Evolutionary conservation across 192 early-diverging fungal species (phyloP).

Genomic region (Phlyctochytrium bullatum): DNA sequence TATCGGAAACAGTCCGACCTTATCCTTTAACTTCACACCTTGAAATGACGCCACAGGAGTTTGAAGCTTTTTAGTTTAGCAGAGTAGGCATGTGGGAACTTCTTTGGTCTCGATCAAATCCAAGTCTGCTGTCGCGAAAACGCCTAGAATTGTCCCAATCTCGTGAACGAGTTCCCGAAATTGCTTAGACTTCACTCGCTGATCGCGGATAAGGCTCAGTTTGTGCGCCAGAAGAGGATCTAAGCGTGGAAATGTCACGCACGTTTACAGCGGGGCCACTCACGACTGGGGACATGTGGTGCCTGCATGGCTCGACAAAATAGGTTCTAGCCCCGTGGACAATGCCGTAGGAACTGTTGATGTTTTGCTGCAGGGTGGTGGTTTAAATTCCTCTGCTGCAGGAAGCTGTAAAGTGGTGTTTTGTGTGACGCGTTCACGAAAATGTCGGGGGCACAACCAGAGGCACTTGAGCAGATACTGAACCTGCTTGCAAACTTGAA

Average conservation of each 20-base stretch:
- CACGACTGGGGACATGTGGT: too few relatives aligned
- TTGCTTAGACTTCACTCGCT: conserved; percentile 27
- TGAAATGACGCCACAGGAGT: conserved; percentile 22
- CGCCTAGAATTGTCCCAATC: conserved; percentile 30
- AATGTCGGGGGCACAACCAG: too few relatives aligned
- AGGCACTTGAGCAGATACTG: neutral
- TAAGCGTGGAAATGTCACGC: conserved; percentile 1
- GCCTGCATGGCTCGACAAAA: too few relatives aligned
- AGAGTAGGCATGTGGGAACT: neutral
- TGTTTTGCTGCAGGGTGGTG: too few relatives aligned
- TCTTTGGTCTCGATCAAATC: conserved; percentile 32
- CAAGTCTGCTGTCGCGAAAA: conserved; percentile 32
- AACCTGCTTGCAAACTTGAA: neutral
- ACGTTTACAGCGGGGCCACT: too few relatives aligned
- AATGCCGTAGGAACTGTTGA: too few relatives aligned
- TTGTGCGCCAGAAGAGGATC: conserved; percentile 45
- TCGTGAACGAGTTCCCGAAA: conserved; percentile 44
- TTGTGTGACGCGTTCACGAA: too few relatives aligned
- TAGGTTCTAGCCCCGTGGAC: too few relatives aligned
- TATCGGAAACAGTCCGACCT: conserved; percentile 42
- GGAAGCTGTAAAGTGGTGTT: too few relatives aligned
- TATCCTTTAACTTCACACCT: conserved; percentile 37
- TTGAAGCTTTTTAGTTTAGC: neutral
- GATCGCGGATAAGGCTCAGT: conserved; percentile 33
- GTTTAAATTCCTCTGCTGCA: too few relatives aligned